phyloP scores from a whole-genome alignment of 371 early-diverging fungal genomes.

The Nematocida sp. region DNA sequence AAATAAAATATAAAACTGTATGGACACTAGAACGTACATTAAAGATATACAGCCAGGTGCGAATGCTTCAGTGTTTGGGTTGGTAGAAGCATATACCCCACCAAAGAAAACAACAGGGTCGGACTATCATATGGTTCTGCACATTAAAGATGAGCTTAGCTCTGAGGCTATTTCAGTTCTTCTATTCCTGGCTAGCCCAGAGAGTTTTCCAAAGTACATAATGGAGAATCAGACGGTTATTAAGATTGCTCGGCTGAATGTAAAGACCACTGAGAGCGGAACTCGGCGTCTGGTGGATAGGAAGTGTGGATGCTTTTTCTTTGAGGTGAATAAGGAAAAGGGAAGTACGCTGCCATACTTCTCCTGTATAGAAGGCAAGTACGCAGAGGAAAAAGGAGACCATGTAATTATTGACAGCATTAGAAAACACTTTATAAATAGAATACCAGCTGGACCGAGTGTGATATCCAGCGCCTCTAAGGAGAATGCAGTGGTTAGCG shows the following conservation, averaged over 20 bases:
- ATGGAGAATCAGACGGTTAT: not conserved
- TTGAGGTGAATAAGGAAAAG: not conserved
- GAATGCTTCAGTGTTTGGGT: conserved; percentile 7
- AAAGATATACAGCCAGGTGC: conserved; percentile 7
- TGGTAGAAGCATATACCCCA: not conserved
- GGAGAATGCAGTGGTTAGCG: not conserved
- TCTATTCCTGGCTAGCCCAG: not conserved
- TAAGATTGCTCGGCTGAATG: conserved; percentile 11
- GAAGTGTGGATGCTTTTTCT: conserved; percentile 34
- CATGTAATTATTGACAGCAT: not conserved
- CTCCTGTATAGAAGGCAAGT: not conserved
- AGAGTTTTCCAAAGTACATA: conserved; percentile 32
- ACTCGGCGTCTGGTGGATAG: conserved; percentile 20
- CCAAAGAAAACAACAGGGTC: conserved; percentile 12
- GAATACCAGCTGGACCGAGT: not conserved
- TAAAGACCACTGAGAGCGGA: not conserved
- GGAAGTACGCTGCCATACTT: not conserved
- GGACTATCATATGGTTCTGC: conserved; percentile 18
- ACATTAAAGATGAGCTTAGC: conserved; percentile 2
- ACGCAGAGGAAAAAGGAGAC: not conserved
- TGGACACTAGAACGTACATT: conserved; percentile 20
- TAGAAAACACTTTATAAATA: conserved; percentile 4
- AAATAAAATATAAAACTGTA: conserved; percentile 11
- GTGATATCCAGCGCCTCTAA: conserved; percentile 7
- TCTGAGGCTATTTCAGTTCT: not conserved